Conservation (phyloP, 352 stramenopile species). For the Sclerospora graminicola region DNA sequence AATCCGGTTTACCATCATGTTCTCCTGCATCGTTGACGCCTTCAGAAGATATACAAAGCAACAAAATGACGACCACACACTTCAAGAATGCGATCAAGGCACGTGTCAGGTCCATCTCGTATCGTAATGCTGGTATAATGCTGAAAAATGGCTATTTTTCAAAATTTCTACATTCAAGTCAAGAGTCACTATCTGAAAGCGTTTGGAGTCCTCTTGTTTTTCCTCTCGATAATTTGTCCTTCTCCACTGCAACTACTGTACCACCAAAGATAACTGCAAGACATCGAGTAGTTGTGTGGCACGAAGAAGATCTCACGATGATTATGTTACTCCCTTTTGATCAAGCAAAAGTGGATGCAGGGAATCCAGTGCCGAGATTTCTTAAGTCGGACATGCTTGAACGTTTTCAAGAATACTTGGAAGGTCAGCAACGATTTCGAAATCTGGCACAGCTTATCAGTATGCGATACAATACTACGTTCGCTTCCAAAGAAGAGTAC, state of each 20-base stretch:
- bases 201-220: conserved; percentile 40
- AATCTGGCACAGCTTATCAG: conserved; percentile 28
- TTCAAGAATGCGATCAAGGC: conserved; percentile 20
- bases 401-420: conserved; percentile 17
- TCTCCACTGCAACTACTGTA: neutral
- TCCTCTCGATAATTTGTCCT: neutral
- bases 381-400: conserved; percentile 12
- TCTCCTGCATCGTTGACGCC: conserved; percentile 9
- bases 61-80: neutral
- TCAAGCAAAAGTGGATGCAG: neutral
- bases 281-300: conserved; percentile 30
- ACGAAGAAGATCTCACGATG: conserved; percentile 44
- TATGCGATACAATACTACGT: conserved; percentile 18
- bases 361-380: neutral
- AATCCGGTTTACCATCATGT: conserved; percentile 11
- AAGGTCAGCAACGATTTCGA: conserved; percentile 21
- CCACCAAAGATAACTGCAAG: neutral
- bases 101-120: conserved; percentile 28
- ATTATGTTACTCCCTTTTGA: conserved; percentile 22
- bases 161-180: conserved; percentile 14
- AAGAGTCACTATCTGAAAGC: conserved; percentile 3
- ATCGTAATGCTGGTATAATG: conserved; percentile 42
- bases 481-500: conserved; percentile 18
- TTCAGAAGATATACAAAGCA: conserved; percentile 3
- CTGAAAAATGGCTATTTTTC: conserved; percentile 40